phyloP scores from a whole-genome alignment of 441 rosid genomes.

The Breynia disticha region DNA sequence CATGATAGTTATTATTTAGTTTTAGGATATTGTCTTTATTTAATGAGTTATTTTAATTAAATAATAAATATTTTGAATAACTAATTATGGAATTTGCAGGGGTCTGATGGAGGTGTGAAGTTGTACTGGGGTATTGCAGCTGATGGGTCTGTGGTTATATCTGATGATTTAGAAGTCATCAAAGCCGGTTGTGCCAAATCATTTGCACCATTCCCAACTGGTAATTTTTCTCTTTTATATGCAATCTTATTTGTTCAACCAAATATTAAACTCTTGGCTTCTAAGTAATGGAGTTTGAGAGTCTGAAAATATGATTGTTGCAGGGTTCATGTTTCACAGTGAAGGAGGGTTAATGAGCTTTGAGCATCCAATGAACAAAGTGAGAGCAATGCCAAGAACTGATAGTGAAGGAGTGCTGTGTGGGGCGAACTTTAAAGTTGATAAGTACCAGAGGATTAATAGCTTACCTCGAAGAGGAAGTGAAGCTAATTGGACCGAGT shows the following conservation, averaged over 20 bases:
- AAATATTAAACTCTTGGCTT: no score
- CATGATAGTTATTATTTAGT: no score
- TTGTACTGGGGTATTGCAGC: conserved; percentile 85
- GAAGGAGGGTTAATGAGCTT: conserved; percentile 86
- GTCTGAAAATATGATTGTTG: conserved; percentile 4
- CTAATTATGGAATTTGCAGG: conserved; percentile 26
- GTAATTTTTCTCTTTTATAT: conserved; percentile 19
- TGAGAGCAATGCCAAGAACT: conserved; percentile 74
- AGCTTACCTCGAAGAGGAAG: conserved; percentile 73
- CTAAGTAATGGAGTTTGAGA: no score
- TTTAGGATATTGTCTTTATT: not conserved
- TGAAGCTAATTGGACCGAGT: conserved; percentile 72
- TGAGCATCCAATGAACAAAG: conserved; percentile 72
- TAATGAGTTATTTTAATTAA: no score
- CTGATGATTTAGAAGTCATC: conserved; percentile 54
- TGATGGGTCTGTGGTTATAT: conserved; percentile 73
- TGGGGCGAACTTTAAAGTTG: conserved; percentile 78
- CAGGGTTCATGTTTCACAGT: conserved; percentile 84
- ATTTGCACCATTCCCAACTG: conserved; percentile 82
- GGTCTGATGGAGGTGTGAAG: conserved; percentile 61
- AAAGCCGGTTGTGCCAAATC: conserved; percentile 87
- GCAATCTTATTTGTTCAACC: not conserved
- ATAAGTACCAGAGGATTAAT: conserved; percentile 40
- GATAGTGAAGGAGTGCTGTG: conserved; percentile 77
- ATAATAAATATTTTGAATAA: not conserved